Percentiles rank a stretch among this genome's conserved stretches.
Conservation (phyloP, 2,329 filamentous ascomycete species). For the Fusarium sp. region DNA sequence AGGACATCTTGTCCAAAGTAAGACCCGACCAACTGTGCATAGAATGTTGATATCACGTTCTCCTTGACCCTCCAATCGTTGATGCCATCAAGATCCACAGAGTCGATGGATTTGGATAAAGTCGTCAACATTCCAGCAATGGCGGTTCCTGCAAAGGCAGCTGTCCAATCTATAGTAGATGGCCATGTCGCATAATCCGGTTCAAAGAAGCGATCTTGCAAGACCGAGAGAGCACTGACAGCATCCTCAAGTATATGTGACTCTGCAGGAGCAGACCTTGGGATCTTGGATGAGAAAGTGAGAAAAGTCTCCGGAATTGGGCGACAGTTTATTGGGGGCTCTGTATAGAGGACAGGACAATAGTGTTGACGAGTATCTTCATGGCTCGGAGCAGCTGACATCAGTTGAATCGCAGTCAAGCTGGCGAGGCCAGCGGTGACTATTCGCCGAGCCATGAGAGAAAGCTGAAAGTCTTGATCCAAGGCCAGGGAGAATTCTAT, state of each 20-base stretch:
- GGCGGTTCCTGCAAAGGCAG: constrained; percentile 84
- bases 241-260: constrained; percentile 59
- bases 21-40: constrained; percentile 79
- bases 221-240: constrained; percentile 74
- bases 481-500: not conserved
- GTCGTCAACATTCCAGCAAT: constrained; percentile 79
- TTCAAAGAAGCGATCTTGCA: constrained; percentile 84
- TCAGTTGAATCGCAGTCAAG: constrained; percentile 12
- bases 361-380: constrained; percentile 23
- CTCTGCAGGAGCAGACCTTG: constrained; percentile 23
- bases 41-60: constrained; percentile 86
- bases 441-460: constrained; percentile 32
- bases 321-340: constrained; percentile 32
- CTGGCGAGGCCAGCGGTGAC: constrained; percentile 20
- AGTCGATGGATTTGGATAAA: constrained; percentile 70
- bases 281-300: constrained; percentile 20
- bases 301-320: constrained; percentile 39
- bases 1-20: constrained; percentile 91
- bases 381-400: constrained; percentile 28
- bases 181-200: constrained; percentile 87
- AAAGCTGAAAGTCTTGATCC: too few relatives aligned
- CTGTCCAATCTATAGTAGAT: constrained; percentile 91
- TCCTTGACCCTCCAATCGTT: constrained; percentile 68
- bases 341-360: constrained; percentile 39
- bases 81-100: constrained; percentile 49